Evolutionary conservation across 2,329 filamentous ascomycete genomes (phyloP).

Genomic region (Colletotrichum echinochloae): DNA sequence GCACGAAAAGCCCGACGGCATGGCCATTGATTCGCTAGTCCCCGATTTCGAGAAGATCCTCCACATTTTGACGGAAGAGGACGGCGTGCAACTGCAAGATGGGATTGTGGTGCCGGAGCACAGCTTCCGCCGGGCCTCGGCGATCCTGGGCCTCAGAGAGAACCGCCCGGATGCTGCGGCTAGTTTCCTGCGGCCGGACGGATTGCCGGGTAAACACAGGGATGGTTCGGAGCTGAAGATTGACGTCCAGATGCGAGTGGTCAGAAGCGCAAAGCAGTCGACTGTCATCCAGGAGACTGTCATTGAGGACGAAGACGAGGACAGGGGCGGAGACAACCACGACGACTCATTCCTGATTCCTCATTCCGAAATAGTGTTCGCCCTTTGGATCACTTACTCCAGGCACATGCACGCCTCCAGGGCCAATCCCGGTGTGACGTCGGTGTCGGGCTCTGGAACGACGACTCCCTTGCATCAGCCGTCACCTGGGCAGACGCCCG

Average conservation of each 20-base stretch:
- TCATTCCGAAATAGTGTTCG: conserved; percentile 86
- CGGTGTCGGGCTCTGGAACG: conserved; percentile 71
- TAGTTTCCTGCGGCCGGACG: conserved; percentile 85
- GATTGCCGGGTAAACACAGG: conserved; percentile 85
- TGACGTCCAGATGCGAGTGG: conserved; percentile 95
- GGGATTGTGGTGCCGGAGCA: conserved; percentile 98
- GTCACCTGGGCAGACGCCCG: conserved; percentile 77
- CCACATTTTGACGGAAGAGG: conserved; percentile 84
- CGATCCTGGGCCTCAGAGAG: conserved; percentile 85
- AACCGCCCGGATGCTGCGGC: conserved; percentile 82
- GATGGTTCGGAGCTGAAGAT: conserved; percentile 94
- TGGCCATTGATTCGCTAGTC: conserved; percentile 82
- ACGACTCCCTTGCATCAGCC: conserved; percentile 83
- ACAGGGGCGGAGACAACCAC: conserved; percentile 50
- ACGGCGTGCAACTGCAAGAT: conserved; percentile 84
- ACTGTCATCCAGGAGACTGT: conserved; percentile 72
- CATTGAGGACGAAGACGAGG: conserved; percentile 66
- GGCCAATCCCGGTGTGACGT: conserved; percentile 69
- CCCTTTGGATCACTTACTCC: conserved; percentile 97
- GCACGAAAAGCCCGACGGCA: conserved; percentile 83
- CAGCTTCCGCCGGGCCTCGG: conserved; percentile 90
- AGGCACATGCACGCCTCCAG: conserved; percentile 86
- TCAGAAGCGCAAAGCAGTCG: conserved; percentile 83
- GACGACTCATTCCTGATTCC: conserved; percentile 61
- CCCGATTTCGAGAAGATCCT: conserved; percentile 90